These are phyloP conservation scores for Candida tunisiensis DNA, from an alignment of 1,139 yeast genomes.

Conservation along the genomic window DNA sequence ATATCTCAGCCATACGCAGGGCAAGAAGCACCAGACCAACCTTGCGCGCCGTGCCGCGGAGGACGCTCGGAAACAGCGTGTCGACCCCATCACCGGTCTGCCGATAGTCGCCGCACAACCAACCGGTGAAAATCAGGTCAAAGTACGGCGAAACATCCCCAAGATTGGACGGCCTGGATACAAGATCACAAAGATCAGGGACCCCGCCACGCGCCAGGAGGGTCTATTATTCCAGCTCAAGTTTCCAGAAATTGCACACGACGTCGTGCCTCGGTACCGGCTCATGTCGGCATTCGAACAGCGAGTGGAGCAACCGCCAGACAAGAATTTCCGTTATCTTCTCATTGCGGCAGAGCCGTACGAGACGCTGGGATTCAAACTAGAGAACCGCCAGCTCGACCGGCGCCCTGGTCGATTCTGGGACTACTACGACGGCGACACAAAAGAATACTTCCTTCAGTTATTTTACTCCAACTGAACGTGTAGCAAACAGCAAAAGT, in stretches of 20 bases:
- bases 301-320: slow-evolving; percentile 24
- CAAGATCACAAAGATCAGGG: slow-evolving; percentile 48
- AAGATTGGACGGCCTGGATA: slow-evolving; percentile 63
- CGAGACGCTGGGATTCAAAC: slow-evolving; percentile 53
- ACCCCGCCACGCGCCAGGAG: slow-evolving; percentile 34
- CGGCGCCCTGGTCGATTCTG: slow-evolving; percentile 33
- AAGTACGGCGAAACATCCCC: slow-evolving; percentile 33
- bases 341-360: slow-evolving; percentile 77
- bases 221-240: slow-evolving; percentile 49
- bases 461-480: no score
- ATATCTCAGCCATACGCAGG: slow-evolving; percentile 65
- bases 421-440: slow-evolving; percentile 58
- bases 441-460: slow-evolving; percentile 54
- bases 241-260: slow-evolving; percentile 31
- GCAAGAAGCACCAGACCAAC: slow-evolving; percentile 56
- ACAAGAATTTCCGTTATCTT: slow-evolving; percentile 40
- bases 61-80: slow-evolving; percentile 11
- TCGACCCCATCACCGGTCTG: slow-evolving; percentile 3
- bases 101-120: slow-evolving; percentile 1
- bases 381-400: slow-evolving; percentile 45
- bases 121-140: slow-evolving; percentile 6
- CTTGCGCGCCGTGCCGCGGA: slow-evolving; percentile 36
- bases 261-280: slow-evolving; percentile 42
- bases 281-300: slow-evolving; percentile 66
- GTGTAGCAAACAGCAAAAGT: no score